Conservation (phyloP, 192 early-diverging fungal species). For the Coemansia sp. region DNA sequence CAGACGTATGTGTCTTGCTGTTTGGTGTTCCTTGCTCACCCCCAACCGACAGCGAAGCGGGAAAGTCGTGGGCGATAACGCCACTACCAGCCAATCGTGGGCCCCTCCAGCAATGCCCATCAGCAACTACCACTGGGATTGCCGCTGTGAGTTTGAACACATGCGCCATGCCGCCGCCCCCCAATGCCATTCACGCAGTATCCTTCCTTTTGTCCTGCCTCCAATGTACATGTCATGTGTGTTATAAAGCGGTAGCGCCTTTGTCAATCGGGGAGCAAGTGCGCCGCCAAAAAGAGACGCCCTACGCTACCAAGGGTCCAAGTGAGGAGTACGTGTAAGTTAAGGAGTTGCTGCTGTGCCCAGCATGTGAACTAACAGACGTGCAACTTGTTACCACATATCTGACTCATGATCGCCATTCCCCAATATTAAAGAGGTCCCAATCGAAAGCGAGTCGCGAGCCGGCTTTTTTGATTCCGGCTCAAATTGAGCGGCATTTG, state of each 20-base stretch:
- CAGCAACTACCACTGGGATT: slow-evolving; percentile 4
- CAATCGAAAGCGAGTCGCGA: not conserved
- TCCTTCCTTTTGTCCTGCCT: not conserved
- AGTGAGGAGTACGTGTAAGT: not conserved
- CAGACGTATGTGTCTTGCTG: not conserved
- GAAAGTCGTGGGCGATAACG: slow-evolving; percentile 14
- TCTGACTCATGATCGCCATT: not conserved
- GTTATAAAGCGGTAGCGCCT: not conserved
- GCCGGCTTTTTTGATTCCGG: not conserved
- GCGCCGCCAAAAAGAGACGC: not conserved
- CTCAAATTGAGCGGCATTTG: not conserved
- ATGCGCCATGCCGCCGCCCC: not conserved
- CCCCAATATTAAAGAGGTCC: not conserved
- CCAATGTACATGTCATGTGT: not conserved
- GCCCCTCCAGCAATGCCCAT: not conserved
- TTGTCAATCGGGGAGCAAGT: not conserved
- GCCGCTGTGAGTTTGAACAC: not conserved
- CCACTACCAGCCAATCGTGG: slow-evolving; percentile 20
- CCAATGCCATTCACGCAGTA: not conserved
- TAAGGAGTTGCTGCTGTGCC: not conserved
- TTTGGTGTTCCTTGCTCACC: slow-evolving; percentile 1
- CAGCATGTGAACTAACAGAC: too few relatives aligned
- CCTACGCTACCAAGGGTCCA: not conserved
- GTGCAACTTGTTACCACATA: not conserved
- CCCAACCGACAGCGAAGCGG: not conserved